A percentile compares a stretch with the other conserved stretches of the same genome.
Conservation (phyloP, 2,329 filamentous ascomycete genomes). For the Cercospora beticola region DNA sequence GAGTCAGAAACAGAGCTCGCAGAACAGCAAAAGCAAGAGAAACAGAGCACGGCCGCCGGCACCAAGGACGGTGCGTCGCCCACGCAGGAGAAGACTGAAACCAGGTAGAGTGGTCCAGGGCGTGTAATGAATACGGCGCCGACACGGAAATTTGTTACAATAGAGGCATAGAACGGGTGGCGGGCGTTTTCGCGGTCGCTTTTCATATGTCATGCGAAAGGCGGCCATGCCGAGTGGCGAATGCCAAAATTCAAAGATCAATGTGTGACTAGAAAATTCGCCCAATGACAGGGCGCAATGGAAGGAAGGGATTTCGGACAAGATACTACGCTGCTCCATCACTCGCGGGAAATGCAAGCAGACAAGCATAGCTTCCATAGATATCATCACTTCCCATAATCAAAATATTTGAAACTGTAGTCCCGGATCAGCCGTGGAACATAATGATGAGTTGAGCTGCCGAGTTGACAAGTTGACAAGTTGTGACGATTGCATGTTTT, state of each 20-base stretch:
- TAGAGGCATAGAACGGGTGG: background rate
- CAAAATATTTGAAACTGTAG: background rate
- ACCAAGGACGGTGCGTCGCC: background rate
- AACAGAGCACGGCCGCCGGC: background rate
- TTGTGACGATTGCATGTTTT: background rate
- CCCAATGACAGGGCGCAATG: background rate
- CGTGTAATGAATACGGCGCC: background rate
- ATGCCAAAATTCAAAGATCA: background rate
- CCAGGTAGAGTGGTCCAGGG: background rate
- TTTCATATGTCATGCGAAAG: slow-evolving; percentile 1
- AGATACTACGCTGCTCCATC: slow-evolving; percentile 12
- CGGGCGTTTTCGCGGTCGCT: background rate
- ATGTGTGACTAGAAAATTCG: background rate
- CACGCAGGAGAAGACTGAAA: background rate
- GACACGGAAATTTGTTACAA: background rate
- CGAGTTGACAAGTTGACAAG: background rate
- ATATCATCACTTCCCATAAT: background rate
- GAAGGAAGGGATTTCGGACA: background rate
- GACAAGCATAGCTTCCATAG: background rate
- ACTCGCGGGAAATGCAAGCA: background rate
- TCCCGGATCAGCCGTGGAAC: background rate
- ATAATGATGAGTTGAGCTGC: background rate
- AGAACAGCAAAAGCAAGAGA: slow-evolving; percentile 17
- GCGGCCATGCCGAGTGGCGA: background rate
- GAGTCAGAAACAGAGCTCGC: slow-evolving; percentile 30